Evolutionary conservation across 768 basidiomycete genomes (phyloP).

Genomic region (Pulveroboletus sp.): DNA sequence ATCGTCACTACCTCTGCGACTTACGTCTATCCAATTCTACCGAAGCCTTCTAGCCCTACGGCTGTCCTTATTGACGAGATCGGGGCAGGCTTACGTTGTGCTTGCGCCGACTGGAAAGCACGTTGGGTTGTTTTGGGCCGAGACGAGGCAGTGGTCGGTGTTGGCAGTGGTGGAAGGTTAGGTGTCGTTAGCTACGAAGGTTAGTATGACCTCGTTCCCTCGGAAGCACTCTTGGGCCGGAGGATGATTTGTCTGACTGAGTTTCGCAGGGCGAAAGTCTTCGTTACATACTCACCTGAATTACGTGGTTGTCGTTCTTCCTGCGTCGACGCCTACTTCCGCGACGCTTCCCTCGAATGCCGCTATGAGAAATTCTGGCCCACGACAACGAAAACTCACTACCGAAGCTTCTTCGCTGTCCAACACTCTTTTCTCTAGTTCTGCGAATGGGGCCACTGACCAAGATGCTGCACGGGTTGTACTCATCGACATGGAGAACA

Average conservation of each 20-base stretch:
- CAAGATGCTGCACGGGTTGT: constrained; percentile 74
- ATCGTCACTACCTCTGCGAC: constrained; percentile 87
- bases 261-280: constrained; percentile 44
- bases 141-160: constrained; percentile 89
- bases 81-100: constrained; percentile 81
- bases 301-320: constrained; percentile 87
- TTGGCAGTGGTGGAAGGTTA: constrained; percentile 75
- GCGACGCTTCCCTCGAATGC: constrained; percentile 41
- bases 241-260: not conserved
- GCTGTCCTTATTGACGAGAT: constrained; percentile 79
- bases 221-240: not conserved
- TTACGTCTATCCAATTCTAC: constrained; percentile 68
- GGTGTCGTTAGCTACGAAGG: constrained; percentile 92
- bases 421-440: constrained; percentile 15
- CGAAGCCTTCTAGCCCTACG: constrained; percentile 60
- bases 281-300: constrained; percentile 74
- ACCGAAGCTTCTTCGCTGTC: constrained; percentile 9
- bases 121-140: constrained; percentile 78
- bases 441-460: constrained; percentile 38
- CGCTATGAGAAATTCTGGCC: constrained; percentile 47
- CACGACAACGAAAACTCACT: constrained; percentile 24
- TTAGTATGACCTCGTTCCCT: constrained; percentile 22
- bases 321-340: constrained; percentile 67
- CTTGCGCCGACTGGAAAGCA: constrained; percentile 69
- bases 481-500: constrained; percentile 89